Conservation (phyloP, 495 filamentous ascomycete species). For the Xylaria sp. region DNA sequence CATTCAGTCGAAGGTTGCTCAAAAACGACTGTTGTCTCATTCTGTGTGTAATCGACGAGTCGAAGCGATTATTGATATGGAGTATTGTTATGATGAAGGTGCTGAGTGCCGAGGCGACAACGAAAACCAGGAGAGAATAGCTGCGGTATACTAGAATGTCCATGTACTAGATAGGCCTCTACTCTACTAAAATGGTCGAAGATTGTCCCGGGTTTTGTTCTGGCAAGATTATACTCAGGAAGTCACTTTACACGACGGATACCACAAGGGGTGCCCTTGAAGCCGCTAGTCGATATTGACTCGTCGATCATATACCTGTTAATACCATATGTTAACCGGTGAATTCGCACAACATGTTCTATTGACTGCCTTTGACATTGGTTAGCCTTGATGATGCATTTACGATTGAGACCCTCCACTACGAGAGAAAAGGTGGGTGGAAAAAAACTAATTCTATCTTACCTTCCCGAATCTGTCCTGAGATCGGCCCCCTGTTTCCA, state of each 20-base stretch:
- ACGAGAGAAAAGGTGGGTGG: background rate
- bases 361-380: background rate
- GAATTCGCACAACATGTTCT: background rate
- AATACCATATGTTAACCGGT: background rate
- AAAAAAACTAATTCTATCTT: background rate
- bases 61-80: background rate
- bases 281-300: background rate
- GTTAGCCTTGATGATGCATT: background rate
- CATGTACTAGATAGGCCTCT: background rate
- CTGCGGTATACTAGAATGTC: conserved; percentile 1
- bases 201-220: background rate
- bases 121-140: background rate
- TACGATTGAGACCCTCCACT: background rate
- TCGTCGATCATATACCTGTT: background rate
- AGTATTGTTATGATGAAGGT: background rate
- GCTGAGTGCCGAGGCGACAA: conserved; percentile 1
- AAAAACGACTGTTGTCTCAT: conserved; percentile 2
- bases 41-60: background rate
- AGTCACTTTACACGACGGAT: background rate
- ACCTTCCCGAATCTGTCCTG: background rate
- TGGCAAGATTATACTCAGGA: background rate
- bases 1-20: background rate
- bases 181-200: background rate
- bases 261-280: background rate
- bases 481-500: background rate